Base-by-base conservation (phyloP, 345 rosid genomes). In the Conringia planisiliqua region DNA sequence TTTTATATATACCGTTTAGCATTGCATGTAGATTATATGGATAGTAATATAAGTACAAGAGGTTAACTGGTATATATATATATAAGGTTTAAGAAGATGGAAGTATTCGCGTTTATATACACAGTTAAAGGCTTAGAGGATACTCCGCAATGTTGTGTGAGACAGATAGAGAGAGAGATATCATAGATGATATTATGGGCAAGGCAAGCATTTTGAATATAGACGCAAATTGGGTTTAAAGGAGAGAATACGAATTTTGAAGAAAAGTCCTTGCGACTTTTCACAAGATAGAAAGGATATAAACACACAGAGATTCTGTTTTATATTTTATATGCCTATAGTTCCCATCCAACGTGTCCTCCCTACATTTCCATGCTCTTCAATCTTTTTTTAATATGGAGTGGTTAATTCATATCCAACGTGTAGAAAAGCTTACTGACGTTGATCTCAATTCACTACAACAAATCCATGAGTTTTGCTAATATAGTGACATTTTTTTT, bases 201-300 rank as follows among this genome's bases (percentile, higher is more conserved):
- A 48, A 62, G 12, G 40, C 29, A 51, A 62, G 54, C 54, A 62
- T 51, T 38, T 43, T 64, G 78, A 73, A 73, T 46, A 12, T 73
- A 56, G 72, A 65, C 78, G 78, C 24, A 54, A 65, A n/a, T 40
- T 73, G 4, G 62, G 77, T 18, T 42, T 42, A 20, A 63, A 63
- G 63, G 63, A 63, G 52, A 63, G 70, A 62, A 66, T 74, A 66
- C 0, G 58, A 12, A 43, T 65, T 63, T 50, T 17, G 22, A 56
- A 32, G n/a, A 36, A 44, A 66, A 20, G 42, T 66, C 14, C 13
- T 47, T 20, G 14, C 26, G 68, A 36, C 73, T 67, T 74, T 74
- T 74, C 44, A 74, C 51, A 29, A 58, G 18, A 67, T 74, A 74
- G 51, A 74, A 74, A 74, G 73, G 55, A 39, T 38, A 4, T 6